Percentiles rank a stretch among this genome's conserved stretches.
phyloP scores from a whole-genome alignment of 2,329 filamentous ascomycete species.

The Cladorrhinum sp. region DNA sequence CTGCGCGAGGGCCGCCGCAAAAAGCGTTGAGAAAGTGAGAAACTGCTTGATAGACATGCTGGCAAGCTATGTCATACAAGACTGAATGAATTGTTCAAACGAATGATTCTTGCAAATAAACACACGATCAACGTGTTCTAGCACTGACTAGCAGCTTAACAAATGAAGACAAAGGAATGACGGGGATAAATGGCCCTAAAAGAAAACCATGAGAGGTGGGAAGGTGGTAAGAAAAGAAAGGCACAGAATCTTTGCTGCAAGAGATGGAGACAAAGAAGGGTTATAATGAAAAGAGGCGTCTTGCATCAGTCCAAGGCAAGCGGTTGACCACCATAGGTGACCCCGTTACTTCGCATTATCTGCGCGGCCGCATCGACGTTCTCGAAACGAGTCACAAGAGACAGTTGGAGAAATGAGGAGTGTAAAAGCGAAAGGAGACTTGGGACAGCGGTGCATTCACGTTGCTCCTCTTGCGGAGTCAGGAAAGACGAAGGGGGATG shows the following conservation, averaged over 20 bases:
- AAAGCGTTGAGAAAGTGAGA: slow-evolving; percentile 30
- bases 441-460: background rate
- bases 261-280: background rate
- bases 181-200: slow-evolving; percentile 15
- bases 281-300: background rate
- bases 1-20: slow-evolving; percentile 28
- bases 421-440: background rate
- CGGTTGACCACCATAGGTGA: background rate
- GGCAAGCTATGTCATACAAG: slow-evolving; percentile 5
- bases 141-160: slow-evolving; percentile 29
- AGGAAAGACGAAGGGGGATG: background rate
- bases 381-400: background rate
- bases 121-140: slow-evolving; percentile 36
- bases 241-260: background rate
- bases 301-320: background rate
- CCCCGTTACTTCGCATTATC: background rate
- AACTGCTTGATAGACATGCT: slow-evolving; percentile 31
- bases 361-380: background rate
- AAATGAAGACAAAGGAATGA: slow-evolving; percentile 18
- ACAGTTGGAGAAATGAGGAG: background rate
- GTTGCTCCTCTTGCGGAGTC: background rate
- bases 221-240: slow-evolving; percentile 11
- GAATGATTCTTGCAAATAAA: slow-evolving; percentile 22
- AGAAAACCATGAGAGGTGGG: background rate
- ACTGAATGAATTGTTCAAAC: slow-evolving; percentile 10